A percentile compares a stretch with the other conserved stretches of the same genome.
phyloP scores from a whole-genome alignment of 768 basidiomycete species.

The Lentinula edodes region DNA sequence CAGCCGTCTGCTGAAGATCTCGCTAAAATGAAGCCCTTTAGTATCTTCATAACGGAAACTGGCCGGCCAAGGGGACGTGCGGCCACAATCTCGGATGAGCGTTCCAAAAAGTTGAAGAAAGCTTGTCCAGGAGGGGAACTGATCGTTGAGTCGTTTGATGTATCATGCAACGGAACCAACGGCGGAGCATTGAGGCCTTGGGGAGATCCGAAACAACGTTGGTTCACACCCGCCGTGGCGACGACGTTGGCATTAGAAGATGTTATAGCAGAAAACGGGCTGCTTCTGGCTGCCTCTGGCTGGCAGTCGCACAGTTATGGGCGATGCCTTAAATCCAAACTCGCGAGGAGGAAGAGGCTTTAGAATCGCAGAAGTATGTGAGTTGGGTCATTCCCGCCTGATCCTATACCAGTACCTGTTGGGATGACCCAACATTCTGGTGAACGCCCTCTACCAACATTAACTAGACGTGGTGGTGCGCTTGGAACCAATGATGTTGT shows the following conservation, averaged over 20 bases:
- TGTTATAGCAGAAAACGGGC: background rate
- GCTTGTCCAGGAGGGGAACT: background rate
- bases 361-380: constrained; percentile 1
- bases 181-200: constrained; percentile 2
- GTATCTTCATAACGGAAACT: background rate
- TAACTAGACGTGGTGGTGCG: background rate
- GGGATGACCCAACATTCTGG: background rate
- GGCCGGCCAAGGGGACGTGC: background rate
- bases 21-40: background rate
- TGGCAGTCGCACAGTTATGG: background rate
- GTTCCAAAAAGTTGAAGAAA: background rate
- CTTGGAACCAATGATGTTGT: background rate
- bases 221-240: background rate
- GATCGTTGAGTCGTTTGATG: constrained; percentile 36
- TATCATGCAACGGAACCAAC: constrained; percentile 27
- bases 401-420: background rate
- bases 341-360: constrained; percentile 11
- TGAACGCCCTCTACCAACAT: background rate
- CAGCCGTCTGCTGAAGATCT: background rate
- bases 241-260: background rate
- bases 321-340: constrained; percentile 4
- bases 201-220: background rate
- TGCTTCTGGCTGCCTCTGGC: background rate
- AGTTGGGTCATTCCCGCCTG: background rate
- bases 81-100: background rate